Evolutionary conservation across 352 stramenopile species (phyloP), one percentile per base, ranked within the genome.

Genomic region (Phytophthora pluvialis): DNA sequence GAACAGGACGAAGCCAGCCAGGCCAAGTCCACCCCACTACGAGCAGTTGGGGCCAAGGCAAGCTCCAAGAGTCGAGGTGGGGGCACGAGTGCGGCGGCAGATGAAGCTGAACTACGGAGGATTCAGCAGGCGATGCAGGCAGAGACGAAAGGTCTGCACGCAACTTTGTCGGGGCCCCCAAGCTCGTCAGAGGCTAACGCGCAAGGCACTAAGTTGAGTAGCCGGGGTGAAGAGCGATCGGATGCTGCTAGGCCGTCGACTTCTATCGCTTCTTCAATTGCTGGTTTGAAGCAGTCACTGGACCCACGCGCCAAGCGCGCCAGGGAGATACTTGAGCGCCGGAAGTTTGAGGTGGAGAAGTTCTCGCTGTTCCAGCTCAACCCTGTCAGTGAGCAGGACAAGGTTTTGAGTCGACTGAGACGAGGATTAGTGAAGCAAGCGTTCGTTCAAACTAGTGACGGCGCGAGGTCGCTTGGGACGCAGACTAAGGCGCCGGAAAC

Each of bases 341-440:
- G 81, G 13, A 86, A 86, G 49, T 73, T 91, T 29, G 81, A 93
- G 3, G 70, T 83, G 33, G 84, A 91, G 33, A 90, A 89, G 58
- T 87, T 88, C 65, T 73, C 78, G 8, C 31, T 90, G 8, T 91
- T 90, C 45, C 74, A 90, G 42, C 73, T 83, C 33, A 67, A 80
- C 32, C 81, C 84, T 0, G 58, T 85, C 7, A 86, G 63, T n/a
- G 80, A 88, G 21, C 64, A 84, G 26, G 84, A 93, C 11, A 82
- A 81, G 15, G 81, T 84, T 28, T 49, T 89, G 64, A 64, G 68
- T 40, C 75, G 76, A 1, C 48, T 93, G 9, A 75, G 83, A n/a
- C 61, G 80, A 16, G 78, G 80, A 13, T 43, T 76, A 4, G 64
- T 90, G 11, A 73, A 73, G 12, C 83, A 91, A 25, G 79, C 75